Evolutionary conservation across 2,329 filamentous ascomycete species (phyloP), one percentile per base, ranked within the genome.

Genomic region (Ascochyta rabiei): DNA sequence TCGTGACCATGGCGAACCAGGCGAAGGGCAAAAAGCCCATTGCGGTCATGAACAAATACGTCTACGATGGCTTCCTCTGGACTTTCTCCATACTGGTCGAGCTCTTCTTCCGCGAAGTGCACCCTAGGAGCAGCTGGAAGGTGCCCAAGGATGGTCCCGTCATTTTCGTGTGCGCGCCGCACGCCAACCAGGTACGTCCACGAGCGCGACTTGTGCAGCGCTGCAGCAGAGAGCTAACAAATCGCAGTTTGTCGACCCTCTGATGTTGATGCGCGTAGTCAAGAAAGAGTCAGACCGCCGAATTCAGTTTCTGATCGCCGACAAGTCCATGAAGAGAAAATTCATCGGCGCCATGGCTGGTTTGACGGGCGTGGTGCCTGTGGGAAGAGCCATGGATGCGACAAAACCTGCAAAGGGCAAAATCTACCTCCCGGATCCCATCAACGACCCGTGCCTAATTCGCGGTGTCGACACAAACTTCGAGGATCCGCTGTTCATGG

Each of bases 31-130:
- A 72, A 56, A 72, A 71, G 60, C 62, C 68, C 39, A 67, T 72
- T 48, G 72, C 69, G 23, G 54, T 86, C 47, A 89, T 90, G 86
- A 86, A 85, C 67, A 82, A 85, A 64, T 89, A 84, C 81, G 87
- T 88, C 62, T 93, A 93, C 74, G 89, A 93, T 77, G 81, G 87
- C 55, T 89, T 92, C 69, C 81, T 93, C 28, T 91, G 89, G 83
- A 82, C 82, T 43, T 89, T 92, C 72, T 89, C 88, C 37, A 85
- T 98, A 61, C 82, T 98, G 47, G 87, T 96, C 62, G 95, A 99
- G 76, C 86, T 97, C 64, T 99, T 99, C 85, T 99, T 99, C 81
- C 89, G 95, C 65, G 95, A 99, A 77, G 91, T 99, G 15, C 93
- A 98, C 73, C 95, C 95, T 12, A 86, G 95, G 62, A 92, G 92